A percentile compares a stretch with the other conserved stretches of the same genome.
Evolutionary conservation across 495 filamentous ascomycete genomes (phyloP).

Genomic region (Achaetomiella virescens): DNA sequence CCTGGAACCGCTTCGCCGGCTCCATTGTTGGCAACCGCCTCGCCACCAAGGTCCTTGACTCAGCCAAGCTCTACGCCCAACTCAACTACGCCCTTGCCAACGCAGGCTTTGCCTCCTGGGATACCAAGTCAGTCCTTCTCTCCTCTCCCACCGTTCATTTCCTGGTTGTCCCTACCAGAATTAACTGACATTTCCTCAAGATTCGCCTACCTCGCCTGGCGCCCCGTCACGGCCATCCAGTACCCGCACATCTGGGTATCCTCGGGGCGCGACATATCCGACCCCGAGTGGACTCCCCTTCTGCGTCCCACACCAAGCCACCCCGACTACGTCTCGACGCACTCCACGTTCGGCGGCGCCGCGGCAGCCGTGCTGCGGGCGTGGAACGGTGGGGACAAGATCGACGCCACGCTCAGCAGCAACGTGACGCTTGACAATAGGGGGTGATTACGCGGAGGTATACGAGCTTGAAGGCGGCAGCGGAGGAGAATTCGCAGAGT

Average conservation of each 20-base stretch:
- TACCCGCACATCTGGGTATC: slow-evolving; percentile 20
- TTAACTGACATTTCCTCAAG: not conserved
- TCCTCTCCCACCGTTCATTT: no score
- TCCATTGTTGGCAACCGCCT: slow-evolving; percentile 21
- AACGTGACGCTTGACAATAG: slow-evolving; percentile 28
- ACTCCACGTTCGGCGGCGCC: slow-evolving; percentile 32
- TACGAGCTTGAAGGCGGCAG: slow-evolving; percentile 21
- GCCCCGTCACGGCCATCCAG: slow-evolving; percentile 32
- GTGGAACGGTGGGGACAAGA: slow-evolving; percentile 22
- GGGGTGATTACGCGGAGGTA: slow-evolving; percentile 27
- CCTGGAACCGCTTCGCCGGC: slow-evolving; percentile 33
- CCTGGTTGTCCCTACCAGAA: not conserved
- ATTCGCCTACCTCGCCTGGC: slow-evolving; percentile 26
- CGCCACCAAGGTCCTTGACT: slow-evolving; percentile 22
- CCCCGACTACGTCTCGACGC: slow-evolving; percentile 32
- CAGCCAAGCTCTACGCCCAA: slow-evolving; percentile 32
- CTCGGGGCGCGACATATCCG: slow-evolving; percentile 18
- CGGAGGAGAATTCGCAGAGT: slow-evolving; percentile 26
- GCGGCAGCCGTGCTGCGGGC: slow-evolving; percentile 23
- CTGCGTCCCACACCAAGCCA: slow-evolving; percentile 31
- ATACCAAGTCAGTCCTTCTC: slow-evolving; percentile 19
- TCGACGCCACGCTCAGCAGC: slow-evolving; percentile 22
- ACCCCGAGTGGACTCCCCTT: slow-evolving; percentile 27
- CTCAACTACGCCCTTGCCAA: slow-evolving; percentile 38
- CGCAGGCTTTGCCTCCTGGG: slow-evolving; percentile 29